phyloP scores from a whole-genome alignment of 106 monocot genomes.

The Allium fistulosum region DNA sequence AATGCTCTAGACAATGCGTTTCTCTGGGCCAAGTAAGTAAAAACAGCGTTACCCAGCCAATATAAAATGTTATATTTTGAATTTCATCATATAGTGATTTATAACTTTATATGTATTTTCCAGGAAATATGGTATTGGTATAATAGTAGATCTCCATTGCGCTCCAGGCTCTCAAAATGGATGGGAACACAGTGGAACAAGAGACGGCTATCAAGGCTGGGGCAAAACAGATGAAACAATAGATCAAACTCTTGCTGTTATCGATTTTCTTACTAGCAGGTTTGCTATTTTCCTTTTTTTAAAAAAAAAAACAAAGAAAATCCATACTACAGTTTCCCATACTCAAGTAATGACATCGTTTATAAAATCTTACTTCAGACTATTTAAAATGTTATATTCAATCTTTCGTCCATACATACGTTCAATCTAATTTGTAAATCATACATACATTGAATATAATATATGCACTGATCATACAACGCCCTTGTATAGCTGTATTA shows the following conservation, averaged over 20 bases:
- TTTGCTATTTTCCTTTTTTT: not conserved
- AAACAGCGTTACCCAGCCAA: too few relatives aligned
- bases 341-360: too few relatives aligned
- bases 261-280: slow-evolving; percentile 71
- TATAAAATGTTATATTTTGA: too few relatives aligned
- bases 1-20: slow-evolving; percentile 66
- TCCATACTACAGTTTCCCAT: too few relatives aligned
- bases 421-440: too few relatives aligned
- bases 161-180: slow-evolving; percentile 44
- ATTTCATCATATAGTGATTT: not conserved
- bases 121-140: slow-evolving; percentile 36
- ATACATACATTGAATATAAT: too few relatives aligned
- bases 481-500: too few relatives aligned
- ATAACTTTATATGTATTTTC: not conserved
- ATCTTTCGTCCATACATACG: too few relatives aligned
- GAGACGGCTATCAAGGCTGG: slow-evolving; percentile 67
- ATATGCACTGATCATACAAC: too few relatives aligned
- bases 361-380: too few relatives aligned
- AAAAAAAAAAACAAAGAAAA: too few relatives aligned
- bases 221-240: slow-evolving; percentile 40
- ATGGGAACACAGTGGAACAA: slow-evolving; percentile 51
- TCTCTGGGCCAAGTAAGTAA: slow-evolving; percentile 54
- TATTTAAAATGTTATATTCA: too few relatives aligned
- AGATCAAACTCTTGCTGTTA: slow-evolving; percentile 37
- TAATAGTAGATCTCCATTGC: slow-evolving; percentile 50